Base-by-base conservation (phyloP, 1,284 basidiomycete genomes). In the Trichosporon sp. region DNA sequence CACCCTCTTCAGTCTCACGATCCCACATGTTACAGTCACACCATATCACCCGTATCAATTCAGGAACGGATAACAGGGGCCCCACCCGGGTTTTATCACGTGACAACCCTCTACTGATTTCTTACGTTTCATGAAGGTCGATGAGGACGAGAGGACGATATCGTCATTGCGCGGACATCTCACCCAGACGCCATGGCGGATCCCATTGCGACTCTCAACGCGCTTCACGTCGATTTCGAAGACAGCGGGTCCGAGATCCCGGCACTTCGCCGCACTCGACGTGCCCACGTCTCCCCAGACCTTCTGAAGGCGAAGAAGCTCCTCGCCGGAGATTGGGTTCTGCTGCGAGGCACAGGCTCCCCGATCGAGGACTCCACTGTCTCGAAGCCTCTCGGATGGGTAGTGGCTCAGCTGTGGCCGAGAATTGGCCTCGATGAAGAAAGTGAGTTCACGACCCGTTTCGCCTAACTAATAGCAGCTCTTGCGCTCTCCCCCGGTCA, bases 241-340 rank as follows among this genome's bases (percentile, higher is more conserved):
- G 65, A 68, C 7, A 70, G 69, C 4, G 43, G 63, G 11, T 74
- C 73, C 3, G 73, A 74, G 32, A 35, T 63, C 14, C 59, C 59
- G 3, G 64, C 68, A 1, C 67, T 66, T 16, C 70, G 77, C 8
- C 71, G 73, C 11, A 74, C 74, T 19, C 75, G 81, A 10, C 74
- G 83, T 61, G 80, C 77, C 1, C 78, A 79, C 67, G 59, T 84
- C 67, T 76, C 80, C 5, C 83, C 82, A 1, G 79, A 80, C 35
- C 66, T 77, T 1, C 74, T 85, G 21, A 71, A 79, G 16, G 71
- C 78, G 8, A 73, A 78, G 35, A 80, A 78, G 70, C 75, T 85
- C 32, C 69, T 76, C 4, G 83, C 84, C 1, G 84, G 84, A 40
- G 80, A 84, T 59, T 84, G 83, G 80, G 76, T 76, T 2, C 31